These are phyloP conservation scores for Eutrema salsugineum DNA, from an alignment of 441 rosid species.

Conservation along the genomic window DNA sequence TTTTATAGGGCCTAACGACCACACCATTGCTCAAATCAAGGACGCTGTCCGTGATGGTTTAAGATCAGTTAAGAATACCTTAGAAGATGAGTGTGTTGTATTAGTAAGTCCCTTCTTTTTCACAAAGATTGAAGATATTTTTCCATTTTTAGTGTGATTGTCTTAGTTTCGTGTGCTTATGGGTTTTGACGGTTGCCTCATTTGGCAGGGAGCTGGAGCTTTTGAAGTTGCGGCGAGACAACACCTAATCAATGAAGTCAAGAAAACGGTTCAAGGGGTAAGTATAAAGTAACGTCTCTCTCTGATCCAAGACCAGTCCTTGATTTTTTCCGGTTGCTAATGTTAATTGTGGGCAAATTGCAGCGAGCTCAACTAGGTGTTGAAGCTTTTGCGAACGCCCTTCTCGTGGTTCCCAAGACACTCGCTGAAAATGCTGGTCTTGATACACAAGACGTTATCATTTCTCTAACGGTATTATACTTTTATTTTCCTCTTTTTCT, in stretches of 20 bases:
- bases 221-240: constrained; percentile 98
- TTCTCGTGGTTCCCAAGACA: constrained; percentile 87
- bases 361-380: constrained; percentile 98
- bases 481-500: not conserved
- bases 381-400: constrained; percentile 94
- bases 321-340: not conserved
- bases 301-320: not conserved
- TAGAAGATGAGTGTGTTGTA: constrained; percentile 90
- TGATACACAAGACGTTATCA: constrained; percentile 91
- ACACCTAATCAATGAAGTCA: constrained; percentile 71
- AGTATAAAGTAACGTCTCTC: not conserved
- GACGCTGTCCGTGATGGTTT: constrained; percentile 96
- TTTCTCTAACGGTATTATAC: constrained; percentile 66
- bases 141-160: not conserved
- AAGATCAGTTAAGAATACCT: constrained; percentile 87
- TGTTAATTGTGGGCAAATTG: constrained; percentile 4
- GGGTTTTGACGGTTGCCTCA: not conserved
- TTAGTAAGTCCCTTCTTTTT: constrained; percentile 49
- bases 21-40: constrained; percentile 96
- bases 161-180: not conserved
- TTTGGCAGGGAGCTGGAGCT: constrained; percentile 92
- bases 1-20: constrained; percentile 84
- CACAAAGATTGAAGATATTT: not conserved
- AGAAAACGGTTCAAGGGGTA: constrained; percentile 96
- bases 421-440: constrained; percentile 96